Base-by-base conservation (phyloP, 495 filamentous ascomycete species). In the Aspergillus asperescens region DNA sequence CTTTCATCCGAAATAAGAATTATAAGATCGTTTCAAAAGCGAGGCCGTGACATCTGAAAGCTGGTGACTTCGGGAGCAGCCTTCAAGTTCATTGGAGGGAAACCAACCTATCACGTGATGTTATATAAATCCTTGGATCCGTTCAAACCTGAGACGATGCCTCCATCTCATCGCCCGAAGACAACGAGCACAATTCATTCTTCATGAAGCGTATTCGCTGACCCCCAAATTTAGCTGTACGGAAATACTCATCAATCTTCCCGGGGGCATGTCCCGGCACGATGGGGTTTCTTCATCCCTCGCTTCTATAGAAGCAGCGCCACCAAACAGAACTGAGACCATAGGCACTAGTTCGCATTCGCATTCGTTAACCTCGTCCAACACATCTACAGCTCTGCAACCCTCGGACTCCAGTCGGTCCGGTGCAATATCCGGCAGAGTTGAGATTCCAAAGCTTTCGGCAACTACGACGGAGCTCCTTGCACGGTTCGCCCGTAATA, bases 111-210 rank as follows among this genome's bases (percentile, higher is more conserved):
- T 41, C 39, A 41, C 39, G 39, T 41, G 39, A 41, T 8, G 10
- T 13, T 41, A 63, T 69, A 69, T 61, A 66, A 62, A 65, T 60
- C 56, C 50, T 48, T 67, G 59, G 62, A 51, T 62, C 56, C 27
- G 52, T 38, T 44, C 37, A 45, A 25, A 43, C 48, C 23, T 45
- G 20, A n/a, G n/a, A 41, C 38, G 39, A 40, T 46, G 50, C 13
- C 48, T 34, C 19, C 34, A 22, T 27, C 18, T 29, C 10, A n/a
- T 22, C 20, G 15, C 35, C 32, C 28, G n/a, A 15, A 16, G 18
- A 29, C 49, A 27, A 48, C 35, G 13, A 42, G 32, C 5, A 45
- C 31, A 7, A 10, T n/a, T 40, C 32, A 23, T 27, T 22, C 16
- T 16, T 23, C 18, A 50, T 40, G 25, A 20, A 34, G 20, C 43